Percentiles rank a stretch among this genome's conserved stretches.
phyloP scores from a whole-genome alignment of 345 rosid genomes.

The Boechera retrofracta region DNA sequence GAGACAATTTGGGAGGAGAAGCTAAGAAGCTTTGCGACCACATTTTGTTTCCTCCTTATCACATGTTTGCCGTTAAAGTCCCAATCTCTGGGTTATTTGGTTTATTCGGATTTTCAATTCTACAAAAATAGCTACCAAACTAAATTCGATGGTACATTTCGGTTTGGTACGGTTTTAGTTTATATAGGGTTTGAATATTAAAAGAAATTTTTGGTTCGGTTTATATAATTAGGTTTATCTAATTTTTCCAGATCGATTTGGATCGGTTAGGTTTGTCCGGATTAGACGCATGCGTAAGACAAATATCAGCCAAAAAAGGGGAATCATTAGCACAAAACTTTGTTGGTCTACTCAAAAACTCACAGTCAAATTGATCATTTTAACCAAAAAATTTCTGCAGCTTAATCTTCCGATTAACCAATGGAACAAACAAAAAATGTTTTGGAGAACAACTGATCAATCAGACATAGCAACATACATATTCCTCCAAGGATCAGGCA shows the following conservation, averaged over 20 bases:
- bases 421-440: no score
- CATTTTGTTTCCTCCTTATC: slow-evolving; percentile 39
- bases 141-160: no score
- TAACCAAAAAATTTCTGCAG: slow-evolving; percentile 27
- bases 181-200: no score
- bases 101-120: no score
- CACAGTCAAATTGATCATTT: background rate
- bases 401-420: slow-evolving; percentile 1
- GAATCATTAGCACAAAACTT: background rate
- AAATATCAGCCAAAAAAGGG: background rate
- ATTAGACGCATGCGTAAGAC: background rate
- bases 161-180: no score
- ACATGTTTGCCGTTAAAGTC: slow-evolving; percentile 28
- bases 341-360: background rate
- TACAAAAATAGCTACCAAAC: no score
- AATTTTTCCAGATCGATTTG: no score
- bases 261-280: no score
- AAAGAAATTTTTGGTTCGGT: no score
- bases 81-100: no score
- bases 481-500: slow-evolving; percentile 53
- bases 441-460: slow-evolving; percentile 12
- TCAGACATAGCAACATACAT: slow-evolving; percentile 37
- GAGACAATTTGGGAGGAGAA: slow-evolving; percentile 39
- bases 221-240: no score
- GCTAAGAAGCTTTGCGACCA: slow-evolving; percentile 41